These are phyloP conservation scores for Gastrolobium villosum DNA, from an alignment of 306 rosid species.

Conservation along the genomic window DNA sequence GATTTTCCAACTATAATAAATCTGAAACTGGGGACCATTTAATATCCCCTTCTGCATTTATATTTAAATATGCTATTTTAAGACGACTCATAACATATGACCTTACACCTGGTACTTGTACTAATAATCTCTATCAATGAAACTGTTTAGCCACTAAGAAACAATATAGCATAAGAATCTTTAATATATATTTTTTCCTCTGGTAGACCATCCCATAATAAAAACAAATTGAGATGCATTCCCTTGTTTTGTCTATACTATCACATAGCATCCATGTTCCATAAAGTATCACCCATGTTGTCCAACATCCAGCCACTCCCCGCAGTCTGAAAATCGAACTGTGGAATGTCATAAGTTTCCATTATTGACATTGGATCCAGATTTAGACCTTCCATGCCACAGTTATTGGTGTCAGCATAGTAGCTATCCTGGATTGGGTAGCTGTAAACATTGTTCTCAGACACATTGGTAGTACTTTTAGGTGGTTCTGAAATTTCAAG, in stretches of 20 bases:
- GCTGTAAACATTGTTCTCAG: constrained; percentile 46
- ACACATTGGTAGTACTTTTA: constrained; percentile 46
- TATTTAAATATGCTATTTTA: constrained; percentile 34
- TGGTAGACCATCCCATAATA: constrained; percentile 44
- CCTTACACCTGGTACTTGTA: constrained; percentile 27
- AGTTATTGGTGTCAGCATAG: constrained; percentile 47
- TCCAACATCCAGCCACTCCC: constrained; percentile 65
- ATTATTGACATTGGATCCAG: constrained; percentile 52
- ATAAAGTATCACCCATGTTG: constrained; percentile 64
- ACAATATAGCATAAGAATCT: constrained; percentile 41
- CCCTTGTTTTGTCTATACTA: constrained; percentile 27
- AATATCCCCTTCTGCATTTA: constrained; percentile 39
- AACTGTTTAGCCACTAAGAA: constrained; percentile 38
- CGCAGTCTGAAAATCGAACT: constrained; percentile 63
- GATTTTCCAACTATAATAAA: constrained; percentile 42
- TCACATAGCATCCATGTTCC: constrained; percentile 78
- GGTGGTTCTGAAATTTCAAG: constrained; percentile 52
- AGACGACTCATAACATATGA: background rate
- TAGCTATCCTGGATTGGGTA: constrained; percentile 44
- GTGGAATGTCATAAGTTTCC: constrained; percentile 57
- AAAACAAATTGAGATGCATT: constrained; percentile 52
- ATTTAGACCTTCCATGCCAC: constrained; percentile 58
- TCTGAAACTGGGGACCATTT: constrained; percentile 43
- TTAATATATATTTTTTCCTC: background rate
- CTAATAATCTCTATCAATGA: constrained; percentile 52